phyloP scores from a whole-genome alignment of 2,329 filamentous ascomycete genomes.

The Xylariaceae sp. region DNA sequence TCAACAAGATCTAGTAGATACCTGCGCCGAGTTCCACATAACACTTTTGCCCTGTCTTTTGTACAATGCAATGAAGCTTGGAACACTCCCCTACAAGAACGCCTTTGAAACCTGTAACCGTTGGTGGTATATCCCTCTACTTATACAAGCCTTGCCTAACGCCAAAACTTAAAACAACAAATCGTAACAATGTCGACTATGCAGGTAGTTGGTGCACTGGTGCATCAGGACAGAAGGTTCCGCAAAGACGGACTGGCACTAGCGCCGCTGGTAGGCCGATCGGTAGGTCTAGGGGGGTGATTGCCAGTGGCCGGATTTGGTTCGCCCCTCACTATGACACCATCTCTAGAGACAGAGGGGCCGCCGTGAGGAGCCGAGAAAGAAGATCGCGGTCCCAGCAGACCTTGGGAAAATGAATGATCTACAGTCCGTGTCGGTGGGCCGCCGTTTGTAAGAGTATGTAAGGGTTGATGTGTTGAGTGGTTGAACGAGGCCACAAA shows the following conservation, averaged over 20 bases:
- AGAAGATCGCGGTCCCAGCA: conserved; percentile 41
- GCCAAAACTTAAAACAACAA: conserved; percentile 21
- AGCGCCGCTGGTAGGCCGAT: conserved; percentile 48
- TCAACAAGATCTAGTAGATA: too few relatives aligned
- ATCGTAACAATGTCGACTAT: conserved; percentile 9
- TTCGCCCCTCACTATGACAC: conserved; percentile 32
- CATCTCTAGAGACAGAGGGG: conserved; percentile 44
- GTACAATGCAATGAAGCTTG: conserved; percentile 21
- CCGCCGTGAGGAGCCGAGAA: conserved; percentile 45
- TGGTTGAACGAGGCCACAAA: conserved; percentile 39
- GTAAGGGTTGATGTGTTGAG: conserved; percentile 28
- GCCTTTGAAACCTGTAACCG: conserved; percentile 16
- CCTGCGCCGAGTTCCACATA: too few relatives aligned
- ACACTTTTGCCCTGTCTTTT: conserved; percentile 11
- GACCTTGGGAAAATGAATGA: conserved; percentile 44
- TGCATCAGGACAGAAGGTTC: conserved; percentile 63
- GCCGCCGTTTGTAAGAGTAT: conserved; percentile 38
- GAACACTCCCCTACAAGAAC: conserved; percentile 4
- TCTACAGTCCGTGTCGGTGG: conserved; percentile 44
- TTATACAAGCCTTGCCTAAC: conserved; percentile 31
- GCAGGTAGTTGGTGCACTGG: neutral
- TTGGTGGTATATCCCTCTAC: conserved; percentile 30
- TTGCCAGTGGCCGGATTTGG: conserved; percentile 30
- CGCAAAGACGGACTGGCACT: conserved; percentile 75
- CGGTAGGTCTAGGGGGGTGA: conserved; percentile 32